Evolutionary conservation across 345 rosid genomes (phyloP).

Genomic region (Tarenaya hassleriana): DNA sequence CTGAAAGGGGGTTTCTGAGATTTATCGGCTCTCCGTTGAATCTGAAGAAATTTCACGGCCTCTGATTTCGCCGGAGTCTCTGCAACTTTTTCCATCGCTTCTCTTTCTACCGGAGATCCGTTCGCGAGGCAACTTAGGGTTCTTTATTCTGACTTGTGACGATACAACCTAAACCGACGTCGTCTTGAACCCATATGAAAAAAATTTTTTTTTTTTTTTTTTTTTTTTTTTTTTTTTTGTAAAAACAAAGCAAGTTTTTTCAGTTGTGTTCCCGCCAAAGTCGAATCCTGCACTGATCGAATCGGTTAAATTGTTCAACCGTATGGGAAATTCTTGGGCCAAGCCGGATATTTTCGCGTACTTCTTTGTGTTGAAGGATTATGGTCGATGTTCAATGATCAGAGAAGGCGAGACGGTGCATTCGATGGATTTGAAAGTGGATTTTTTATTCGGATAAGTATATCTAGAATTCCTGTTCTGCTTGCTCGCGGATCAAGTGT

Average conservation of each 20-base stretch:
- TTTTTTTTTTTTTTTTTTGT: too few relatives aligned
- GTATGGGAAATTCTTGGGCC: slow-evolving; percentile 19
- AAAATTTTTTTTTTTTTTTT: too few relatives aligned
- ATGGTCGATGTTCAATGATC: slow-evolving; percentile 22
- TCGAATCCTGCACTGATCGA: slow-evolving; percentile 18
- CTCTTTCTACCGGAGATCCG: slow-evolving; percentile 13
- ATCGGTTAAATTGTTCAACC: slow-evolving; percentile 20
- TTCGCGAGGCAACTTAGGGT: background rate
- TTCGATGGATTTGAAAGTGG: slow-evolving; percentile 21
- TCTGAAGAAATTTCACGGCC: background rate
- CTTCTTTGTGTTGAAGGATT: slow-evolving; percentile 30
- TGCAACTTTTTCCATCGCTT: slow-evolving; percentile 23
- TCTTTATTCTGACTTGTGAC: too few relatives aligned
- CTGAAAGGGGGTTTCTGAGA: slow-evolving; percentile 48
- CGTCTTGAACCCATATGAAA: too few relatives aligned
- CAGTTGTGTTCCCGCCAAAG: too few relatives aligned
- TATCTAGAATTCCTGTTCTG: slow-evolving; percentile 24
- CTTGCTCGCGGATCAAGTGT: slow-evolving; percentile 29
- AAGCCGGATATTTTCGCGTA: slow-evolving; percentile 25
- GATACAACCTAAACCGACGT: too few relatives aligned
- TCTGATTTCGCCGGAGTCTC: slow-evolving; percentile 23
- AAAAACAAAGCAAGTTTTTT: too few relatives aligned
- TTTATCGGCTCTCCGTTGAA: slow-evolving; percentile 16
- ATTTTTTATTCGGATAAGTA: slow-evolving; percentile 25
- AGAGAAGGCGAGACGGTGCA: slow-evolving; percentile 22